Conservation (phyloP, 129 eudicot genomes). For the Dittrichia graveolens region DNA sequence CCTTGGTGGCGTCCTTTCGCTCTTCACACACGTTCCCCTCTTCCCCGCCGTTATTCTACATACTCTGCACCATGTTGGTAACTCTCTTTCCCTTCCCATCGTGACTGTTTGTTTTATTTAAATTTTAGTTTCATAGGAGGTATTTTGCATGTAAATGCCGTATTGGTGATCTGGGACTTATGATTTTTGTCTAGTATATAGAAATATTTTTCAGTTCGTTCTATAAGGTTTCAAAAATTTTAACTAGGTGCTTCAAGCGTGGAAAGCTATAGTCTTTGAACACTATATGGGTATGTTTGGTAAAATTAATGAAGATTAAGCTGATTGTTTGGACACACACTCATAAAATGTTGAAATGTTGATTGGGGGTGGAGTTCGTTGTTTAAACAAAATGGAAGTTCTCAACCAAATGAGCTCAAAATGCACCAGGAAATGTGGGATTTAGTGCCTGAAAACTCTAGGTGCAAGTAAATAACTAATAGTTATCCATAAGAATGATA, state of each 20-base stretch:
- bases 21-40: constrained; percentile 40
- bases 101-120: neutral
- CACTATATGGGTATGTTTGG: too few species aligned
- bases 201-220: too few species aligned
- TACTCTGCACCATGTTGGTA: constrained; percentile 42
- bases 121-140: neutral
- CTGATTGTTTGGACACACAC: neutral
- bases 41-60: constrained; percentile 24
- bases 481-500: too few species aligned
- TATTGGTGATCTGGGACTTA: neutral
- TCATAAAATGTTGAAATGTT: neutral
- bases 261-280: too few species aligned
- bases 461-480: neutral
- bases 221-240: too few species aligned
- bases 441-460: neutral
- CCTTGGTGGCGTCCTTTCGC: constrained; percentile 59
- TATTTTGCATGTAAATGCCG: neutral
- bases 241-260: too few species aligned
- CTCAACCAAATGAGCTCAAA: constrained; percentile 3
- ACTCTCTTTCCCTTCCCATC: neutral
- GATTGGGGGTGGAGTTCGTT: neutral
- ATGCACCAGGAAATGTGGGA: neutral
- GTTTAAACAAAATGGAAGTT: neutral
- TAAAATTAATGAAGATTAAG: neutral
- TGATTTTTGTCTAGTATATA: too few species aligned